Percentiles rank a stretch among this genome's conserved stretches.
These are phyloP conservation scores for Pyricularia grisea DNA, from an alignment of 2,329 filamentous ascomycete genomes.

Conservation along the genomic window DNA sequence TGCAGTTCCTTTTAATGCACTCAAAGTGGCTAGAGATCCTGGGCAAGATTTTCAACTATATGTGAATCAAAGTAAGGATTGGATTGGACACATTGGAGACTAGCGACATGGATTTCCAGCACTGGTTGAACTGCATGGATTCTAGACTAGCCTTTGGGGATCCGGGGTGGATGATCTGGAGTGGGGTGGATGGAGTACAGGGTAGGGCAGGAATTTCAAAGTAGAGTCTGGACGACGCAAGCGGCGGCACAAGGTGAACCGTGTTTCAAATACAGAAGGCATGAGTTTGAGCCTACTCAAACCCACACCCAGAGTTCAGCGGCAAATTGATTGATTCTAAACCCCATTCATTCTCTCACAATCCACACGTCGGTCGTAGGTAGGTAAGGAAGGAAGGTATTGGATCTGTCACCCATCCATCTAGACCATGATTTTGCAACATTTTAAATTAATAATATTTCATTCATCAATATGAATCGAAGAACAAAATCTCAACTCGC, in stretches of 20 bases:
- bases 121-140: too few species aligned
- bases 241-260: background rate
- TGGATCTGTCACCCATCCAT: background rate
- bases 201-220: background rate
- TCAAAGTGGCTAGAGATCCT: background rate
- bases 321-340: background rate
- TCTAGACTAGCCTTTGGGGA: background rate
- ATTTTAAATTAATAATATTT: too few species aligned
- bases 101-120: background rate
- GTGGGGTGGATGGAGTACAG: background rate
- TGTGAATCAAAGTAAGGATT: background rate
- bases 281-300: background rate
- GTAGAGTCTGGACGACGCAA: background rate
- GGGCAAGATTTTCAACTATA: background rate
- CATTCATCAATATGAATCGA: too few species aligned
- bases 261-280: background rate
- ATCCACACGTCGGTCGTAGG: too few species aligned
- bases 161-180: background rate
- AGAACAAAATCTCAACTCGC: background rate
- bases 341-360: background rate
- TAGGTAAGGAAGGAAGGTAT: too few species aligned
- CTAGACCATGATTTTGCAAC: too few species aligned
- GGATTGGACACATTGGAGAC: background rate
- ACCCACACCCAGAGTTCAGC: background rate
- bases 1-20: background rate